A percentile compares a stretch with the other conserved stretches of the same genome.
Evolutionary conservation across 768 basidiomycete genomes (phyloP).

Genomic region (Xerocomellus intermedius): DNA sequence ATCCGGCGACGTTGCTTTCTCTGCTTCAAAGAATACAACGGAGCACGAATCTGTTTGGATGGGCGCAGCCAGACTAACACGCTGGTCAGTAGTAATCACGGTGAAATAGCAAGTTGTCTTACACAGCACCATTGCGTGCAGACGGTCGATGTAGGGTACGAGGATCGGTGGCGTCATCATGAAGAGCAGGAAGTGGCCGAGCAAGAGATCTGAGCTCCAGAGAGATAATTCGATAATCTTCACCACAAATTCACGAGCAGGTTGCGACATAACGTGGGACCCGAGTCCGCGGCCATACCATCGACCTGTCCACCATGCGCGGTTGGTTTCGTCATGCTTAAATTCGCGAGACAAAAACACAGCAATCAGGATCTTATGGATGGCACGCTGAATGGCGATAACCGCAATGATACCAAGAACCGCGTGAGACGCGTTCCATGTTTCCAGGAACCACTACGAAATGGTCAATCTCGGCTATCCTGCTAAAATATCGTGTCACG

Average conservation of each 20-base stretch:
- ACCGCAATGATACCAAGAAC: slow-evolving; percentile 91
- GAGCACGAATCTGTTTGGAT: slow-evolving; percentile 91
- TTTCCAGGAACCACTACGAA: slow-evolving; percentile 86
- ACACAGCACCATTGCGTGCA: slow-evolving; percentile 92
- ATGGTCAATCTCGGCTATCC: slow-evolving; percentile 12
- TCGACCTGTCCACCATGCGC: slow-evolving; percentile 98
- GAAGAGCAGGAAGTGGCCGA: slow-evolving; percentile 85
- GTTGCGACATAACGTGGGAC: slow-evolving; percentile 91
- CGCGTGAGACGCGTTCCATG: slow-evolving; percentile 89
- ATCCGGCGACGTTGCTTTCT: slow-evolving; percentile 88
- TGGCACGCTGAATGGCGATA: slow-evolving; percentile 86
- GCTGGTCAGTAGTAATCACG: slow-evolving; percentile 15
- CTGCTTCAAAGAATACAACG: slow-evolving; percentile 87
- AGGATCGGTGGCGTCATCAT: slow-evolving; percentile 86
- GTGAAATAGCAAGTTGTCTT: slow-evolving; percentile 22
- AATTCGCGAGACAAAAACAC: slow-evolving; percentile 96
- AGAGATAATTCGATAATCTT: slow-evolving; percentile 96
- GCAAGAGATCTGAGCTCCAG: slow-evolving; percentile 92
- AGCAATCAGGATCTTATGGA: slow-evolving; percentile 92
- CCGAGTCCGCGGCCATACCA: slow-evolving; percentile 98
- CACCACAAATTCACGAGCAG: slow-evolving; percentile 94
- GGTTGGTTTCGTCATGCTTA: slow-evolving; percentile 98
- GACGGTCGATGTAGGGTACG: slow-evolving; percentile 86
- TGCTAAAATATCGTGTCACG: slow-evolving; percentile 27
- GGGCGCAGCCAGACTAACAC: slow-evolving; percentile 87